These are phyloP conservation scores for Datura wrightii DNA, from an alignment of 257 asterid species.

Conservation along the genomic window DNA sequence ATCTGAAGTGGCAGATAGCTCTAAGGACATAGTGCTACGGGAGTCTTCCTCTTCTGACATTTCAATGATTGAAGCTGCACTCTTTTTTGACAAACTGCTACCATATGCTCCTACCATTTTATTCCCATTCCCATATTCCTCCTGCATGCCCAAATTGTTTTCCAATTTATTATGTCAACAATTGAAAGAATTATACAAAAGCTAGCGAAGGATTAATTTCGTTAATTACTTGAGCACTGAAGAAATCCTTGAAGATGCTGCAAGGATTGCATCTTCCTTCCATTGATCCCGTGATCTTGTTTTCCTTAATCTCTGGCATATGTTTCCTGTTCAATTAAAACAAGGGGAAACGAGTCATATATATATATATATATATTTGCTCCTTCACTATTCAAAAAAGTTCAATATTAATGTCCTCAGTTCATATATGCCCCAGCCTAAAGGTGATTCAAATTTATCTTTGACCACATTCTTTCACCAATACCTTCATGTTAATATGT, in stretches of 20 bases:
- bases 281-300: not conserved
- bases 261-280: slow-evolving; percentile 28
- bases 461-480: too few species aligned
- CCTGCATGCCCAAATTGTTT: not conserved
- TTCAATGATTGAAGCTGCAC: not conserved
- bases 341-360: not conserved
- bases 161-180: slow-evolving; percentile 1
- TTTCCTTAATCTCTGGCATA: slow-evolving; percentile 19
- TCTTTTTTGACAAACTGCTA: slow-evolving; percentile 8
- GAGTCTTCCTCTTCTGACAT: slow-evolving; percentile 7
- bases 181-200: not conserved
- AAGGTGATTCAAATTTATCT: too few species aligned
- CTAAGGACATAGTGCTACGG: not conserved
- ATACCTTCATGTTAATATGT: too few species aligned
- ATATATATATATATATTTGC: too few species aligned
- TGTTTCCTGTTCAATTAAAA: slow-evolving; percentile 28
- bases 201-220: not conserved
- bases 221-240: slow-evolving; percentile 31
- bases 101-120: not conserved
- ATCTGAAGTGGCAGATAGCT: slow-evolving; percentile 32
- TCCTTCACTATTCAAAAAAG: too few species aligned
- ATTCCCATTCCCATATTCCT: slow-evolving; percentile 20
- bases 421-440: not conserved
- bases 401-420: too few species aligned
- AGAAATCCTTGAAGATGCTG: slow-evolving; percentile 45